Evolutionary conservation across 2,329 filamentous ascomycete species (phyloP), one percentile per base, ranked within the genome.

Genomic region (Fusarium avenaceum): DNA sequence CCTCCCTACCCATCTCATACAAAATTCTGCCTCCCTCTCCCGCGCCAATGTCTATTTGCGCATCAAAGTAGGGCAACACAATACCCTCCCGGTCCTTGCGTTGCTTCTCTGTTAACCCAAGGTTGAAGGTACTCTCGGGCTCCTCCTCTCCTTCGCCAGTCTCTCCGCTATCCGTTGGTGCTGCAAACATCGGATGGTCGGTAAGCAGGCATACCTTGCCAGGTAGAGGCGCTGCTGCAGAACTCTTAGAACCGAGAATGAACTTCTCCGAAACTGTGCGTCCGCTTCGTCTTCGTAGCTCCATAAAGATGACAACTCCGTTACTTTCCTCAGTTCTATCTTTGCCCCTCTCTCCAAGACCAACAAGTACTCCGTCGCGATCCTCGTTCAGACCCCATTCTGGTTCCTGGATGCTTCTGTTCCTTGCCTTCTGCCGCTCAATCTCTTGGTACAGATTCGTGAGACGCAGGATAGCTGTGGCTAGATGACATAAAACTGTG

Each of bases 1-100:
- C 96, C 81, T 98, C 96, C 66, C 89, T 87, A 2, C 94, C 95
- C 92, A 98, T 97, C 72, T 98, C 95, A 77, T 99, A 99, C 74
- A 99, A 76, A 69, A 99, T 99, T 63, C 95, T 86, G 0, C 96
- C 96, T 6, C 96, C 95, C 74, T 97, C 93, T 0, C 94, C 94
- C 1, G 88, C 86, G 2, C 89, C 90, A 51, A 89, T 86, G 47
- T 90, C 91, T 53, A 89, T 92, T 84, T 99, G 96, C 24, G 96
- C 96, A 82, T 99, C 96, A 79, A 96, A 97, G 78, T 99, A 98
- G 17, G 96, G 96, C 78, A 98, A 78, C 40, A 98, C 92, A 10
- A 99, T 92, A 0, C 92, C 92, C 74, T 97, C 95, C 26, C 96
- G 84, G 50, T 97, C 95, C 68, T 86, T 85, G 72, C 92, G 87